phyloP scores from a whole-genome alignment of 1,284 basidiomycete species.

The Ustilago nuda region DNA sequence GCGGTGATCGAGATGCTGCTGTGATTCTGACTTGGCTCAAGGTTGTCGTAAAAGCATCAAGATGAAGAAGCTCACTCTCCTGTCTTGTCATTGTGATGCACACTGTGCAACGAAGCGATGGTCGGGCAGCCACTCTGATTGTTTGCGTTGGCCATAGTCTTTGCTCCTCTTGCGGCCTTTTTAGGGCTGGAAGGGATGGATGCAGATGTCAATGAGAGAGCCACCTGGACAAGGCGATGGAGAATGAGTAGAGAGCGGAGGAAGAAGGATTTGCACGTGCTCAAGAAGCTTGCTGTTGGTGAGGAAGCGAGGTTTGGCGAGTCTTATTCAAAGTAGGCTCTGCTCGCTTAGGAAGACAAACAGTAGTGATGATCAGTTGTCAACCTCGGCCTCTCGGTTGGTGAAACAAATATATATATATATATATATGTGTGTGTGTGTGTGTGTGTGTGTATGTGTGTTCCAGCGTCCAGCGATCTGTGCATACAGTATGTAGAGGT shows the following conservation, averaged over 20 bases:
- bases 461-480: too few species aligned
- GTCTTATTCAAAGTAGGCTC: not conserved
- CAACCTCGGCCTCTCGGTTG: too few species aligned
- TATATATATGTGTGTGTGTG: too few species aligned
- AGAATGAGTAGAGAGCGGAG: not conserved
- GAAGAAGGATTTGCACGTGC: not conserved
- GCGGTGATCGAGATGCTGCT: not conserved
- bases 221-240: not conserved
- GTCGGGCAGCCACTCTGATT: not conserved
- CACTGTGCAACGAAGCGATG: not conserved
- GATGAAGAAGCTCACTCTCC: not conserved
- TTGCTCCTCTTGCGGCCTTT: not conserved
- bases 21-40: not conserved
- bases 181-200: not conserved
- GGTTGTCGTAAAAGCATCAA: not conserved
- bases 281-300: not conserved
- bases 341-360: not conserved
- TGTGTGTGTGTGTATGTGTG: too few species aligned
- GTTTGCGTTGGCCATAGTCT: not conserved
- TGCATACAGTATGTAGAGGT: too few species aligned
- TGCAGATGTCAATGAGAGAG: not conserved
- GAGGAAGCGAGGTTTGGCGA: not conserved
- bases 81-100: not conserved
- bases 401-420: too few species aligned
- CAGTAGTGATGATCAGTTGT: too few species aligned